Percentiles rank a stretch among this genome's conserved stretches.
Evolutionary conservation across 2,329 filamentous ascomycete species (phyloP).

Genomic region (Nigrospora sphaerica): DNA sequence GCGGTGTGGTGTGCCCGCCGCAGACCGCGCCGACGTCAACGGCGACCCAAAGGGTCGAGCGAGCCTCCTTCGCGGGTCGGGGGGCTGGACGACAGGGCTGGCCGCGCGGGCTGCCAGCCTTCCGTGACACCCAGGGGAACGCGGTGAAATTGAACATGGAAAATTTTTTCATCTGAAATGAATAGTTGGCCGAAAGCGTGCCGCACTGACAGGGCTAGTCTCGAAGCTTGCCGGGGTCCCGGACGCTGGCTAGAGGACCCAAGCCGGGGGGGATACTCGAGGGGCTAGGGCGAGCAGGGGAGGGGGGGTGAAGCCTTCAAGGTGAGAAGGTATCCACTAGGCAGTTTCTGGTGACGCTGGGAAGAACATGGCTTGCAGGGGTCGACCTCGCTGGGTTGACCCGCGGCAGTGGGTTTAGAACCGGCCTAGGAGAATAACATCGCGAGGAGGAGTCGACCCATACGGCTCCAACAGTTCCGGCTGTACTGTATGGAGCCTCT

Average conservation of each 20-base stretch:
- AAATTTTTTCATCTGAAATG: conserved; percentile 19
- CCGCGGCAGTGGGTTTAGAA: conserved; percentile 27
- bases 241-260: not conserved
- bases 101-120: too few relatives aligned
- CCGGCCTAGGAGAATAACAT: conserved; percentile 12
- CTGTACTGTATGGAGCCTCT: conserved; percentile 7
- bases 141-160: conserved; percentile 3
- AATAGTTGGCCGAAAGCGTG: conserved; percentile 9
- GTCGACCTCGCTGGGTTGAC: conserved; percentile 19
- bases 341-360: conserved; percentile 1
- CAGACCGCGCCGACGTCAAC: conserved; percentile 5
- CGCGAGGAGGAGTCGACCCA: conserved; percentile 1
- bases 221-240: conserved; percentile 5
- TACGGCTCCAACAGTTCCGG: conserved; percentile 2
- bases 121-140: conserved; percentile 3
- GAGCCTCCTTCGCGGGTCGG: conserved; percentile 3
- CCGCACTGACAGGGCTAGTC: conserved; percentile 8
- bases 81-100: not conserved
- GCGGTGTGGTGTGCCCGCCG: not conserved
- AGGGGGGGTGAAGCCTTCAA: not conserved
- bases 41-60: conserved; percentile 10
- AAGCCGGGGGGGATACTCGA: not conserved
- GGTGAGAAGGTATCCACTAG: not conserved
- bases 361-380: conserved; percentile 6
- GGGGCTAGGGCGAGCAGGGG: not conserved